phyloP scores from a whole-genome alignment of 2,329 filamentous ascomycete species.

The Stachybotrys chlorohalonatus region DNA sequence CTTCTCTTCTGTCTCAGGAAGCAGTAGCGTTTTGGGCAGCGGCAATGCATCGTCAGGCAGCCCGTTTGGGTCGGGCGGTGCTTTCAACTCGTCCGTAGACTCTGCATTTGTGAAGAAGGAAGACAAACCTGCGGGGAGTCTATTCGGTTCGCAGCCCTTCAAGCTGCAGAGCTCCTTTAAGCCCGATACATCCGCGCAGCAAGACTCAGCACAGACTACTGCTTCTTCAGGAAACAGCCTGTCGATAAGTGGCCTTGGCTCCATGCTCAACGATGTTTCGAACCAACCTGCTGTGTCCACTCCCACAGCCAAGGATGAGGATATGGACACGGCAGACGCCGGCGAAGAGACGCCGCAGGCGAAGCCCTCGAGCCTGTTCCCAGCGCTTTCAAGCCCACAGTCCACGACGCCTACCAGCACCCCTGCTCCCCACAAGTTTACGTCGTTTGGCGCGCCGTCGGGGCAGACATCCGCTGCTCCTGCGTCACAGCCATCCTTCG shows the following conservation, averaged over 20 bases:
- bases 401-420: conserved; percentile 43
- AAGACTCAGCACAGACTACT: conserved; percentile 44
- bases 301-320: conserved; percentile 36
- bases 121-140: conserved; percentile 18
- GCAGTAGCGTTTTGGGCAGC: conserved; percentile 26
- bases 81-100: conserved; percentile 8
- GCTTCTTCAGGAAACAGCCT: conserved; percentile 34
- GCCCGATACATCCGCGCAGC: conserved; percentile 50
- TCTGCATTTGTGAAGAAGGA: conserved; percentile 17
- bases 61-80: conserved; percentile 14
- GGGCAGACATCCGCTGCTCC: conserved; percentile 21
- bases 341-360: conserved; percentile 25
- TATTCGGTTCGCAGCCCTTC: conserved; percentile 49
- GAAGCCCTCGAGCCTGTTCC: conserved; percentile 22
- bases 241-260: conserved; percentile 54
- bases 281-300: conserved; percentile 26
- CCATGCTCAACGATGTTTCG: conserved; percentile 41
- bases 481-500: conserved; percentile 10
- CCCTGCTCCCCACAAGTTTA: conserved; percentile 39
- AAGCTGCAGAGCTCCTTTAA: conserved; percentile 62
- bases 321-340: conserved; percentile 36
- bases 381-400: conserved; percentile 16
- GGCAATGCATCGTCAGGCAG: conserved; percentile 24
- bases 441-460: conserved; percentile 11
- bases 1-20: conserved; percentile 39